phyloP scores from a whole-genome alignment of 768 basidiomycete species.

The Chalciporus pseudorubinellus region DNA sequence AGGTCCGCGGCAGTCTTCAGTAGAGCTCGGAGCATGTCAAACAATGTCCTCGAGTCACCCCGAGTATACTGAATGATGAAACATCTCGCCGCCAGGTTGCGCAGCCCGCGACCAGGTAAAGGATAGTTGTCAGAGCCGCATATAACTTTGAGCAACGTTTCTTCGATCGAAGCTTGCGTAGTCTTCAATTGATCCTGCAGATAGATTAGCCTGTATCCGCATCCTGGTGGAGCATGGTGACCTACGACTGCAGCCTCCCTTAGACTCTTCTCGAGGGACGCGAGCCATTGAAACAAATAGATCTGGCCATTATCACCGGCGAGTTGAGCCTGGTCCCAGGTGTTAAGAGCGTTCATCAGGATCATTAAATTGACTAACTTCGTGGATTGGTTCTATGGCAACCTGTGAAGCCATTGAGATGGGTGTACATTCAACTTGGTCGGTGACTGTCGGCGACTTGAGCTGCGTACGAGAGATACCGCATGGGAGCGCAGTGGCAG shows the following conservation, averaged over 20 bases:
- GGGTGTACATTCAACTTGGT: background rate
- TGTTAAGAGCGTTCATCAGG: background rate
- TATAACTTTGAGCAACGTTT: conserved; percentile 64
- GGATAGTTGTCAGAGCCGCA: conserved; percentile 65
- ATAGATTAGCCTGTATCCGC: conserved; percentile 2
- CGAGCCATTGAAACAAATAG: conserved; percentile 83
- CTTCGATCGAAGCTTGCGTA: conserved; percentile 60
- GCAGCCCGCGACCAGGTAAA: conserved; percentile 82
- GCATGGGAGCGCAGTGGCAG: background rate
- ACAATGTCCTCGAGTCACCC: conserved; percentile 81
- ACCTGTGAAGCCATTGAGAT: conserved; percentile 27
- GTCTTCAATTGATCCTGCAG: conserved; percentile 65
- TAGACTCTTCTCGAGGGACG: conserved; percentile 58
- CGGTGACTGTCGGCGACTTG: background rate
- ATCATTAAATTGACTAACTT: conserved; percentile 23
- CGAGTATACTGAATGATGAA: conserved; percentile 69
- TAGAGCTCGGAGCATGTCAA: conserved; percentile 80
- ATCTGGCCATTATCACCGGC: conserved; percentile 76
- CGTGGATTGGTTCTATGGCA: conserved; percentile 29
- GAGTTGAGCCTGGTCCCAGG: conserved; percentile 54
- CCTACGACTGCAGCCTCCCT: conserved; percentile 52
- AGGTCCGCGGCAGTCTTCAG: conserved; percentile 72
- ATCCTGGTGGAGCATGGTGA: background rate
- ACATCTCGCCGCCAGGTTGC: conserved; percentile 77
- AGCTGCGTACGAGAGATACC: too few relatives aligned